Conservation (phyloP, 768 basidiomycete genomes). For the Mycena vitilis region DNA sequence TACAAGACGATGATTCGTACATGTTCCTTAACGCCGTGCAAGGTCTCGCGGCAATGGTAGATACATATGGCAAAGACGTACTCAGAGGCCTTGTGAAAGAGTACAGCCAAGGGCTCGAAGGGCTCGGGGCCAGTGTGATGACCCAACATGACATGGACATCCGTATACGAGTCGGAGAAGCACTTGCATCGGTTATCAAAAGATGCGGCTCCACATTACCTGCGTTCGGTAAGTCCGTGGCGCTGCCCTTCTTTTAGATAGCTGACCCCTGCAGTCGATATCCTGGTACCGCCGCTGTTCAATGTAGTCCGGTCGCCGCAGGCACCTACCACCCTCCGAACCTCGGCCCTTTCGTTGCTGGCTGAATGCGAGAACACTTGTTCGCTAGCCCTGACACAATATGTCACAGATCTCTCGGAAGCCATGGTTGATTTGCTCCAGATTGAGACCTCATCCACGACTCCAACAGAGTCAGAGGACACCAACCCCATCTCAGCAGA, state of each 20-base stretch:
- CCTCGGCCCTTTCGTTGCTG: slow-evolving; percentile 70
- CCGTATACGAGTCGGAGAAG: slow-evolving; percentile 86
- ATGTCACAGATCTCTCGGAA: slow-evolving; percentile 68
- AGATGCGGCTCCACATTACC: slow-evolving; percentile 77
- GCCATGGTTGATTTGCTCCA: slow-evolving; percentile 85
- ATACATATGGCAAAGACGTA: slow-evolving; percentile 80
- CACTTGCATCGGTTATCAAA: slow-evolving; percentile 80
- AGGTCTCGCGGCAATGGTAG: slow-evolving; percentile 88
- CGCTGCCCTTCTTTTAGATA: background rate
- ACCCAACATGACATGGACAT: slow-evolving; percentile 77
- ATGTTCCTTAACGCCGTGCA: slow-evolving; percentile 94
- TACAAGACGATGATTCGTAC: slow-evolving; percentile 96
- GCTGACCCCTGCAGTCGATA: slow-evolving; percentile 60
- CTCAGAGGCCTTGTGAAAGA: slow-evolving; percentile 72
- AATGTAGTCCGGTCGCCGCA: slow-evolving; percentile 66
- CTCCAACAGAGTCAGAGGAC: slow-evolving; percentile 49
- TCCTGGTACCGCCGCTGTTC: slow-evolving; percentile 80
- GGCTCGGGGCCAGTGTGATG: slow-evolving; percentile 57
- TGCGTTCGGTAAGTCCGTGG: slow-evolving; percentile 65
- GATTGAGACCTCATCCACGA: slow-evolving; percentile 60
- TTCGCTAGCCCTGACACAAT: slow-evolving; percentile 70
- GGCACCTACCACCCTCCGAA: slow-evolving; percentile 80
- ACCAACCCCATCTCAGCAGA: slow-evolving; percentile 66
- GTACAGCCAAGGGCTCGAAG: slow-evolving; percentile 68
- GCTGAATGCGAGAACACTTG: slow-evolving; percentile 78